Evolutionary conservation across 352 stramenopile species (phyloP), one percentile per base, ranked within the genome.

Genomic region (Hyaloperonospora brassicae): DNA sequence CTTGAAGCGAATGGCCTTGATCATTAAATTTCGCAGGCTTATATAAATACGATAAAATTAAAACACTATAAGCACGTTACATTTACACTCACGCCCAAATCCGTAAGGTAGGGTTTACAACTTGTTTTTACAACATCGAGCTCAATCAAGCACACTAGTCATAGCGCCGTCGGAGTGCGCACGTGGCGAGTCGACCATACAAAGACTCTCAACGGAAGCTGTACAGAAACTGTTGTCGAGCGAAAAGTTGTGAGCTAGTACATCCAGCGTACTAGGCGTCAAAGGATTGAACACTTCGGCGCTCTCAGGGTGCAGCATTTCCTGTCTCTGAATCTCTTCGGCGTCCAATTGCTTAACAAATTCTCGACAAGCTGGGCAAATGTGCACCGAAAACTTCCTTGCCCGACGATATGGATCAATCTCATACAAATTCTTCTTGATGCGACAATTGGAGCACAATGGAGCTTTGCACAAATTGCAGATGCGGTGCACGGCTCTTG

Each of bases 151-250:
- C 34, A 69, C 45, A 36, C 66, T 57, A 6, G 61, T 69, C 61
- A 57, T 66, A 4, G 52, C 59, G 41, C 59, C 68, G 50, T 71
- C 50, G 38, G 54, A 68, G 21, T 51, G 49, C 23, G 47, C 36
- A 34, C 57, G 57, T 12, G 59, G 55, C 24, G 63, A 62, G 39
- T 65, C 63, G 38, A 71, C 30, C 12, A 68, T 5, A 31, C 55
- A 71, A 34, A 71, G 47, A 50, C 59, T 71, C 43, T 68, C 63
- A 13, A 59, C 63, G 2, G 59, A 71, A 9, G 47, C 55, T 30
- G 55, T 60, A 46, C 54, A 55, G 54, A 71, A 65, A 30, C 61
- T 67, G 47, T 72, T 67, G 21, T 70, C 64, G 3, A 67, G 53
- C 23, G 64, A 72, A 47, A 69, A 66, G 35, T 72, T 61, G 40